phyloP scores from a whole-genome alignment of 2,329 filamentous ascomycete species.

The Penicillium sp. region DNA sequence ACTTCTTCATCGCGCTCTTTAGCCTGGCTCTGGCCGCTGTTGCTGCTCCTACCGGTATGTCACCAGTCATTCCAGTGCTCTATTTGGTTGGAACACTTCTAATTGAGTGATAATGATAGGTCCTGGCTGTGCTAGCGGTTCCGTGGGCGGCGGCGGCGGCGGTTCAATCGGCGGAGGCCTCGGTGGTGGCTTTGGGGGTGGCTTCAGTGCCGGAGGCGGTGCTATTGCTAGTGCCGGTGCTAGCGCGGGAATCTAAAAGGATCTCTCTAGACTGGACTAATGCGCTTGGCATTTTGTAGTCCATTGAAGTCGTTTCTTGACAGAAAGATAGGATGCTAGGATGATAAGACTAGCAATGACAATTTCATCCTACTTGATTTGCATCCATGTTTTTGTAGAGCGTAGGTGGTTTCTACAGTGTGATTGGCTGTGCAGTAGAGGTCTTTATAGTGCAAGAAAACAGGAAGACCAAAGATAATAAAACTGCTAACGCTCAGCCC shows the following conservation, averaged over 20 bases:
- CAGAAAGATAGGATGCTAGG: not conserved
- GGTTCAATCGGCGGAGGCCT: slow-evolving; percentile 5
- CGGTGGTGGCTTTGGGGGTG: slow-evolving; percentile 3
- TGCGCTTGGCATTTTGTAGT: not conserved
- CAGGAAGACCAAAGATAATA: not conserved
- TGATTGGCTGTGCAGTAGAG: not conserved
- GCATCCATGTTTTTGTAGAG: not conserved
- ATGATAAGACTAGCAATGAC: not conserved
- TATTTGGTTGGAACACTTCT: not conserved
- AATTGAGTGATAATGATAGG: not conserved
- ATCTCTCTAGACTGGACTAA: not conserved
- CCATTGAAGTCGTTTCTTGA: not conserved
- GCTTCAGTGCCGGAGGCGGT: not conserved
- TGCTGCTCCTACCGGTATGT: slow-evolving; percentile 6
- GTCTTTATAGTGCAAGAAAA: not conserved
- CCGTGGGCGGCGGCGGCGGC: not conserved
- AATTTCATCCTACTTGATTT: not conserved
- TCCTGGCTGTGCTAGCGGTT: not conserved
- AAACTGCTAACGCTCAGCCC: slow-evolving; percentile 9
- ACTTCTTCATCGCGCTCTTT: slow-evolving; percentile 5
- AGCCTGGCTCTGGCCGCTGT: slow-evolving; percentile 5
- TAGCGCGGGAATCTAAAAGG: not conserved
- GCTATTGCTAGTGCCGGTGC: not conserved
- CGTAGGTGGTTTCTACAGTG: too few relatives aligned
- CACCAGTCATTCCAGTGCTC: too few relatives aligned